Evolutionary conservation across 2,329 filamentous ascomycete genomes (phyloP), one percentile per base, ranked within the genome.

Genomic region (Cercospora beticola): DNA sequence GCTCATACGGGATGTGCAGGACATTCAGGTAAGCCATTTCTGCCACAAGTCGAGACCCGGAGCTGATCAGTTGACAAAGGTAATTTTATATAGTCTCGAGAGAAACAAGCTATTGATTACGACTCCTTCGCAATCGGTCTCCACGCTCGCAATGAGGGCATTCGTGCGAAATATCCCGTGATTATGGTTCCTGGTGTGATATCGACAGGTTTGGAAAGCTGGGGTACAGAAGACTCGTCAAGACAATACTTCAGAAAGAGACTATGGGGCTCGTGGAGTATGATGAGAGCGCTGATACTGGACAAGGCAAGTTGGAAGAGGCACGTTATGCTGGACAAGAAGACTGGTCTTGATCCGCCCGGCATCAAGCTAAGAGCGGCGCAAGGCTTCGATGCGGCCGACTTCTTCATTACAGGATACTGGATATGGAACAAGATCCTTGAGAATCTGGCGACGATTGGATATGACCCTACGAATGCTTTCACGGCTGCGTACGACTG

Each of bases 391-490:
- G 95, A 99, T 80, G 95, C 95, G 2, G 94, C 95, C 10, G 95
- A 99, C 81, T 99, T 99, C 83, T 95, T 96, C 80, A 89, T 90
- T 72, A 89, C 88, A 1, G 88, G 89, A 4, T 99, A 99, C 81
- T 99, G 95, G 95, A 98, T 99, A 69, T 97, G 94, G 94, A 97
- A 92, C 82, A 98, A 98, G 82, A 97, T 99, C 69, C 85, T 99
- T 61, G 95, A 99, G 81, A 99, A 99, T 76, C 84, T 99, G 62
- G 95, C 95, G 0, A 95, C 93, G 0, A 91, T 99, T 68, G 95
- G 95, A 14, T 99, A 99, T 79, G 95, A 99, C 77, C 94, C 95
- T 87, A 88, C 86, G 2, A 90, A 90, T 74, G 88, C 88, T 0
- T 90, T 89, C 72, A 88, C 88, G 0, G 88, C 88, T 1, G 86